A percentile compares a stretch with the other conserved stretches of the same genome.
These are phyloP conservation scores for Alnus glutinosa DNA, from an alignment of 306 rosid genomes.

Conservation along the genomic window DNA sequence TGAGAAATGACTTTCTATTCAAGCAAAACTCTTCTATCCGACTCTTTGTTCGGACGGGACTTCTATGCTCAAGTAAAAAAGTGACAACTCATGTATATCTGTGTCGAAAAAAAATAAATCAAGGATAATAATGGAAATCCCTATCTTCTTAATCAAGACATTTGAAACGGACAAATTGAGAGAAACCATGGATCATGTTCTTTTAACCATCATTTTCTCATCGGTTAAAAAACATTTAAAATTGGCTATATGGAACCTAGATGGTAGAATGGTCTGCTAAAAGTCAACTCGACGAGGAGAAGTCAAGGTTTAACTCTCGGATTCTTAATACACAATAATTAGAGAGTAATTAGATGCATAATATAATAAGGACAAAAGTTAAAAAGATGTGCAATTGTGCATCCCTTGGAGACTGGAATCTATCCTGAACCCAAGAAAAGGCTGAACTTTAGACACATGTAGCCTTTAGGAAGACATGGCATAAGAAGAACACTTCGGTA, in stretches of 20 bases:
- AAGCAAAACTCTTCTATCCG: no score
- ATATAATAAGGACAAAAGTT: not conserved
- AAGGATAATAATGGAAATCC: no score
- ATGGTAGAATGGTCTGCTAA: not conserved
- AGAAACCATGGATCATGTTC: conserved; percentile 23
- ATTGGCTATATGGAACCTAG: not conserved
- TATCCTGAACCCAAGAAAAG: not conserved
- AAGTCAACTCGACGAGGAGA: not conserved
- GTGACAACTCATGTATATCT: no score
- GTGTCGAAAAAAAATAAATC: no score
- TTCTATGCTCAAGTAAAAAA: no score
- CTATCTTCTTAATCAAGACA: no score
- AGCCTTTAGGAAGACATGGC: not conserved
- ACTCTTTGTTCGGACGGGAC: no score
- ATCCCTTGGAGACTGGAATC: not conserved
- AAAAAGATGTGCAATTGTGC: no score
- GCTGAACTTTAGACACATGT: not conserved
- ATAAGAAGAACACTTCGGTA: not conserved
- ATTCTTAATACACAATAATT: not conserved
- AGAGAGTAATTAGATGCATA: not conserved
- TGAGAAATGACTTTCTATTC: no score
- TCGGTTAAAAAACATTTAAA: not conserved
- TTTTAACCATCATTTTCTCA: conserved; percentile 29
- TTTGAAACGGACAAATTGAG: conserved; percentile 16
- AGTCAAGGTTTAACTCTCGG: not conserved